Percentiles rank a stretch among this genome's conserved stretches.
These are phyloP conservation scores for Galeopsis tetrahit DNA, from an alignment of 257 asterid species.

Conservation along the genomic window DNA sequence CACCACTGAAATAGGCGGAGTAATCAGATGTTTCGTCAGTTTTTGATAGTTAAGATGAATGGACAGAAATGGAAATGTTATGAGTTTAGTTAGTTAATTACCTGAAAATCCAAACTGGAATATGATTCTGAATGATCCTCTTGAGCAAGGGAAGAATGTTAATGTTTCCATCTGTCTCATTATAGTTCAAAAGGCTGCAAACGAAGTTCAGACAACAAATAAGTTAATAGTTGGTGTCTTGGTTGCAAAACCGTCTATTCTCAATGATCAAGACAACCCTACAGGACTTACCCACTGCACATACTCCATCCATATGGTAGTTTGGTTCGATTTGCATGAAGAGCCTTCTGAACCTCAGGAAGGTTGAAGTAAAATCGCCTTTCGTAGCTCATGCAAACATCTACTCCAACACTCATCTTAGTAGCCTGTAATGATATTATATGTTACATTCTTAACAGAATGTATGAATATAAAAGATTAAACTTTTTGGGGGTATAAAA, in stretches of 20 bases:
- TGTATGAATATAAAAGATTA: neutral
- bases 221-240: neutral
- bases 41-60: constrained; percentile 17
- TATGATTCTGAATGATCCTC: constrained; percentile 57
- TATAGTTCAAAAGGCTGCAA: constrained; percentile 62
- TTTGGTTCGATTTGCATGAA: constrained; percentile 90
- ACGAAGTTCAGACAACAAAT: neutral
- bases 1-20: constrained; percentile 61
- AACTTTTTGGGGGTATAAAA: neutral
- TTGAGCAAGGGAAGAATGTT: constrained; percentile 78
- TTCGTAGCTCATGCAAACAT: constrained; percentile 88
- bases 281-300: constrained; percentile 71
- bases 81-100: constrained; percentile 25
- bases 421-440: constrained; percentile 62
- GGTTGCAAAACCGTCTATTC: neutral
- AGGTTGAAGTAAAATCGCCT: constrained; percentile 85
- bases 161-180: constrained; percentile 61
- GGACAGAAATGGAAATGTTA: neutral
- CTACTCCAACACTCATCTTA: constrained; percentile 81
- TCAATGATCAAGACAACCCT: neutral
- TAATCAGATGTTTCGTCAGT: neutral
- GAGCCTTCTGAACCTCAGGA: constrained; percentile 93
- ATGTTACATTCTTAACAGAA: neutral
- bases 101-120: constrained; percentile 91
- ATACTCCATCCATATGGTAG: constrained; percentile 79